Conservation (phyloP, 2,329 filamentous ascomycete genomes). For the Colletotrichum orbiculare region DNA sequence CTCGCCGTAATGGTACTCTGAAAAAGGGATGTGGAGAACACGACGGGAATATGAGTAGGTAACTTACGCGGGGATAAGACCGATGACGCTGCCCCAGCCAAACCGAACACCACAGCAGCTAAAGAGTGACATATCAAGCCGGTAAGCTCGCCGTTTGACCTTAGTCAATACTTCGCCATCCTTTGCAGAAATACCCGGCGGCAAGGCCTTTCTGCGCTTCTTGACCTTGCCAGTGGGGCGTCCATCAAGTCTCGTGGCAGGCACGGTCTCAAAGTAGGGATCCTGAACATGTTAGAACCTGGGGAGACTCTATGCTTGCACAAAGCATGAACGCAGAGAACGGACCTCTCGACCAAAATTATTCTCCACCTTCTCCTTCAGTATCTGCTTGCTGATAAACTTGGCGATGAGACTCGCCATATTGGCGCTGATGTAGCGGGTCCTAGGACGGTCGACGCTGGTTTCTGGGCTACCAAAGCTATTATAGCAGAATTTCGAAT, state of each 20-base stretch:
- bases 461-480: neutral
- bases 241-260: slow-evolving; percentile 75
- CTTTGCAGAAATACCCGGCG: slow-evolving; percentile 82
- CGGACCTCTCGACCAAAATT: slow-evolving; percentile 67
- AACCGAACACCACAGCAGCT: slow-evolving; percentile 84
- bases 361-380: slow-evolving; percentile 67
- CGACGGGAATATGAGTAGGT: neutral
- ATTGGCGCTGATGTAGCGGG: slow-evolving; percentile 24
- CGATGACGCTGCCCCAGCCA: slow-evolving; percentile 90
- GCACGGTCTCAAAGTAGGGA: slow-evolving; percentile 87
- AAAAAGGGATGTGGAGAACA: slow-evolving; percentile 1
- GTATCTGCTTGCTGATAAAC: slow-evolving; percentile 65
- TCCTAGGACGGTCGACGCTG: neutral
- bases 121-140: slow-evolving; percentile 86
- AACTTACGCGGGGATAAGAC: slow-evolving; percentile 81
- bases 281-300: slow-evolving; percentile 68
- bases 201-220: slow-evolving; percentile 86
- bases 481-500: too few relatives aligned
- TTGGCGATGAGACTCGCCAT: slow-evolving; percentile 68
- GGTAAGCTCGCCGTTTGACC: slow-evolving; percentile 87
- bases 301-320: slow-evolving; percentile 1
- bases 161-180: slow-evolving; percentile 86
- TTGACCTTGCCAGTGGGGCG: slow-evolving; percentile 77
- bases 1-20: neutral
- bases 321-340: neutral